Conservation (phyloP, 2,329 filamentous ascomycete genomes). For the Neonectria faginata region DNA sequence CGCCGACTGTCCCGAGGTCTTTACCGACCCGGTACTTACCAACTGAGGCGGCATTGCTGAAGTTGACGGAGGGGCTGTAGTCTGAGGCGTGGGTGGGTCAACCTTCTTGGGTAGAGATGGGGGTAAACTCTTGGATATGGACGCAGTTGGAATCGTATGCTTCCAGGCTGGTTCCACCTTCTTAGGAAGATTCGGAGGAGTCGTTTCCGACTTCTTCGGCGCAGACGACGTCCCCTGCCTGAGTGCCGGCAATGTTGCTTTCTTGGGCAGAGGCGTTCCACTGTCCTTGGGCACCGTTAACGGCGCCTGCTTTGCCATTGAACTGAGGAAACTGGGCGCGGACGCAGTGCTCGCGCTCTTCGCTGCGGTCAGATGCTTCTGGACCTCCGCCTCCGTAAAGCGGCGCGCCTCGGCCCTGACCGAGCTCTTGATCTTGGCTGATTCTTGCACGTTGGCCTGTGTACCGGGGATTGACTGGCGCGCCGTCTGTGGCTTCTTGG, state of each 20-base stretch:
- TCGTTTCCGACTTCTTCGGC: neutral
- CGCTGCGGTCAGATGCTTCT: constrained; percentile 26
- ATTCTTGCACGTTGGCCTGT: neutral
- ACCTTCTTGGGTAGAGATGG: neutral
- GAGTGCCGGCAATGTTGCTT: no score
- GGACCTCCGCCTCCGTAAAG: constrained; percentile 38
- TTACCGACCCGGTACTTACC: neutral
- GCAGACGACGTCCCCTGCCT: neutral
- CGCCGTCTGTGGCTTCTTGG: constrained; percentile 8
- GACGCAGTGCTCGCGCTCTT: constrained; percentile 22
- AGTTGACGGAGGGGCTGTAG: neutral
- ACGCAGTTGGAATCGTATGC: neutral
- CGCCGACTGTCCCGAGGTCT: neutral
- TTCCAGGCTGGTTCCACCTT: neutral
- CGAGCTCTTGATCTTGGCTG: neutral
- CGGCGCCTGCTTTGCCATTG: constrained; percentile 12
- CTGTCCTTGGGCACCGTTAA: neutral
- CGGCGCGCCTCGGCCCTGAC: constrained; percentile 29
- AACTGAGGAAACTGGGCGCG: neutral
- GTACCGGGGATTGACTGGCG: neutral
- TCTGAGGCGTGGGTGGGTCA: neutral
- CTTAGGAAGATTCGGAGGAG: neutral
- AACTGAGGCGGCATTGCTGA: neutral
- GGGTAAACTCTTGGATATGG: neutral
- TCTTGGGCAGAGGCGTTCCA: neutral